These are phyloP conservation scores for Fagopyrum homotropicum DNA, from an alignment of 148 eudicot genomes.

Conservation along the genomic window DNA sequence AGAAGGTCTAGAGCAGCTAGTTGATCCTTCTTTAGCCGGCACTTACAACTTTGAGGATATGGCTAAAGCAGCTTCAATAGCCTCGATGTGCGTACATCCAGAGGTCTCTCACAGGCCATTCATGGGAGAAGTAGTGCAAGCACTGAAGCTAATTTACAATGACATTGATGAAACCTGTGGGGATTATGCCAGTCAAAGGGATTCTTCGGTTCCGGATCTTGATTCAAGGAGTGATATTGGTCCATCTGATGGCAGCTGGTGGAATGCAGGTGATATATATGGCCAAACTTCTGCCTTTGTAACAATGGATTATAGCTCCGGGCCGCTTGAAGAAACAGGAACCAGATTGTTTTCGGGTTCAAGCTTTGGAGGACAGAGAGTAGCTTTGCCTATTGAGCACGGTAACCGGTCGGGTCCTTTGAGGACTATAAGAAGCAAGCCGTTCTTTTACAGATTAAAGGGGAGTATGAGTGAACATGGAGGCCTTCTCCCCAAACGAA, in stretches of 20 bases:
- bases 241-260: slow-evolving; percentile 89
- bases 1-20: slow-evolving; percentile 76
- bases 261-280: slow-evolving; percentile 59
- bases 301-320: slow-evolving; percentile 95
- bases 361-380: slow-evolving; percentile 50
- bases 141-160: slow-evolving; percentile 75
- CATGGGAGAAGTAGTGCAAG: slow-evolving; percentile 99
- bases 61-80: slow-evolving; percentile 89
- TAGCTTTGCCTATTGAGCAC: slow-evolving; percentile 51
- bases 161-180: slow-evolving; percentile 62
- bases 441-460: slow-evolving; percentile 45
- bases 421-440: slow-evolving; percentile 66
- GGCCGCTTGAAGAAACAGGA: slow-evolving; percentile 66
- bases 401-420: slow-evolving; percentile 89
- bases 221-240: slow-evolving; percentile 69
- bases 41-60: slow-evolving; percentile 67
- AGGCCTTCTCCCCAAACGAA: slow-evolving; percentile 40
- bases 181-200: slow-evolving; percentile 60
- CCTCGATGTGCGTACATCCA: slow-evolving; percentile 93
- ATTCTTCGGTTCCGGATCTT: slow-evolving; percentile 65
- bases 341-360: slow-evolving; percentile 64
- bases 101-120: slow-evolving; percentile 95
- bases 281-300: slow-evolving; percentile 69
- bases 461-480: slow-evolving; percentile 94
- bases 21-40: slow-evolving; percentile 66